Conservation (phyloP, 148 eudicot species). For the Fagopyrum tataricum region DNA sequence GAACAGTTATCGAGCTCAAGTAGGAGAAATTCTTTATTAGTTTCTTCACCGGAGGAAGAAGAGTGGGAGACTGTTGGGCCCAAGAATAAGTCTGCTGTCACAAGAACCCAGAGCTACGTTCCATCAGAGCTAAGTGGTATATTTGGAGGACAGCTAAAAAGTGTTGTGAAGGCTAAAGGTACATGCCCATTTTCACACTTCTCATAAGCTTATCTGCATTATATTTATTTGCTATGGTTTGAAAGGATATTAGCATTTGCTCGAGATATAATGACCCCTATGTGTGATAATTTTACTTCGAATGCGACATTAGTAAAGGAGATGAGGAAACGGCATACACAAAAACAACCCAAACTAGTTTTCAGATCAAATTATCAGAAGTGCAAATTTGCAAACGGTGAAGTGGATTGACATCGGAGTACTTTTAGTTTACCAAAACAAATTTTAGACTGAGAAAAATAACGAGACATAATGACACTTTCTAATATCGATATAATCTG, state of each 20-base stretch:
- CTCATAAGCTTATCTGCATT: neutral
- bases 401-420: neutral
- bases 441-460: too few species aligned
- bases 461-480: too few species aligned
- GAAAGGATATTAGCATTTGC: neutral
- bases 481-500: too few species aligned
- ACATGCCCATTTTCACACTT: constrained; percentile 6
- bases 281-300: neutral
- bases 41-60: constrained; percentile 72
- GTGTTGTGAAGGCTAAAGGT: constrained; percentile 82
- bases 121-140: constrained; percentile 64
- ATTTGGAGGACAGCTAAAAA: constrained; percentile 68
- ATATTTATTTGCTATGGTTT: neutral
- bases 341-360: too few species aligned
- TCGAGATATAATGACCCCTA: neutral
- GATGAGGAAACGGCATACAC: neutral
- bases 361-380: neutral
- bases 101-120: constrained; percentile 68
- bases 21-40: constrained; percentile 45
- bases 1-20: constrained; percentile 40
- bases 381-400: neutral
- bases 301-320: neutral
- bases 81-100: constrained; percentile 73
- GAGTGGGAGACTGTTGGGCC: constrained; percentile 95
- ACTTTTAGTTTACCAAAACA: neutral